Percentiles rank a stretch among this genome's conserved stretches.
These are phyloP conservation scores for Mrakia gelida DNA, from an alignment of 768 basidiomycete genomes.

Conservation along the genomic window DNA sequence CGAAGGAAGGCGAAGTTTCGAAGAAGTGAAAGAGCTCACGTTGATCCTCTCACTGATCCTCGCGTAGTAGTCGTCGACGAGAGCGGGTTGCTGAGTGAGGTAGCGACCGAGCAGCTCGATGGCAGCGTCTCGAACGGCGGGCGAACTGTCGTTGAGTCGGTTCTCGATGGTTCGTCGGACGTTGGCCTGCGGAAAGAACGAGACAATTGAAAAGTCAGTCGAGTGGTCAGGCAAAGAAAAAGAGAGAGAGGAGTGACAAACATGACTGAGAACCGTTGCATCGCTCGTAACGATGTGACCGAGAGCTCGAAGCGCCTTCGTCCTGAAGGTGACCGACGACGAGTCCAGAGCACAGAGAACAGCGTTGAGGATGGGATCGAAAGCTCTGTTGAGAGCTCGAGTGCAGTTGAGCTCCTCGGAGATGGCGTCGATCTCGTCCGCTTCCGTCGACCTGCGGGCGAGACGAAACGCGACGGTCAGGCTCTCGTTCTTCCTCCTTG, in stretches of 20 bases:
- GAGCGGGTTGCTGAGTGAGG: constrained; percentile 78
- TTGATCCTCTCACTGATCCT: constrained; percentile 86
- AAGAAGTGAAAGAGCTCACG: constrained; percentile 50
- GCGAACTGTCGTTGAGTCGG: constrained; percentile 83
- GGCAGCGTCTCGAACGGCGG: constrained; percentile 92
- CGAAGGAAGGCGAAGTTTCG: neutral
- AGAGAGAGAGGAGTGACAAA: constrained; percentile 45
- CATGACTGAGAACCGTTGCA: constrained; percentile 69
- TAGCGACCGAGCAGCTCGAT: constrained; percentile 98
- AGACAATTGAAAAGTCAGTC: neutral
- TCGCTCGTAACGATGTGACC: constrained; percentile 87
- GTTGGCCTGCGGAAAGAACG: constrained; percentile 52
- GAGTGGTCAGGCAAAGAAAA: neutral
- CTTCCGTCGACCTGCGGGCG: neutral
- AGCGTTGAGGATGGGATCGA: constrained; percentile 74
- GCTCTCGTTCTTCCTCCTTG: too few relatives aligned
- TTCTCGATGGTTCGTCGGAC: constrained; percentile 83
- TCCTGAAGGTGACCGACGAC: constrained; percentile 82
- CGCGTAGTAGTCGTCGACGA: constrained; percentile 84
- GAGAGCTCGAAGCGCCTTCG: constrained; percentile 84
- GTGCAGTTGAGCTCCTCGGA: constrained; percentile 24
- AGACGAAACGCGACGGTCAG: neutral
- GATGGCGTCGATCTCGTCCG: constrained; percentile 8
- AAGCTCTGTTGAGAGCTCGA: constrained; percentile 49
- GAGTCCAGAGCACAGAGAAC: constrained; percentile 77